Percentiles rank a stretch among this genome's conserved stretches.
phyloP scores from a whole-genome alignment of 495 filamentous ascomycete species.

The Aspergillus wentii region DNA sequence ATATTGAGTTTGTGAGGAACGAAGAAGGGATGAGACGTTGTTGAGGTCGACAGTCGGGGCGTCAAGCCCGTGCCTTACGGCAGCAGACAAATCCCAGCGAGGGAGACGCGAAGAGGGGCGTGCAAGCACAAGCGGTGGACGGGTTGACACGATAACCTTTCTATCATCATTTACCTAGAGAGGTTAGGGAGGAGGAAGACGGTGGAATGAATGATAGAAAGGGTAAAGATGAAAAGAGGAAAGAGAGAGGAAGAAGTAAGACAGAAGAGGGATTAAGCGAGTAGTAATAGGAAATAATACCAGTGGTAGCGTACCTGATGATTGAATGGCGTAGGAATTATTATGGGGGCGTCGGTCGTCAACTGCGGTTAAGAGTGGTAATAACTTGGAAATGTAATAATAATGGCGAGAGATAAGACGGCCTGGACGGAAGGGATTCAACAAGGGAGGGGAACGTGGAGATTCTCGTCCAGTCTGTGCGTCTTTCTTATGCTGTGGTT shows the following conservation, averaged over 20 bases:
- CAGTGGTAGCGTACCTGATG: neutral
- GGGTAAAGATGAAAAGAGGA: constrained; percentile 1
- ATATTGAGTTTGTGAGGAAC: constrained; percentile 14
- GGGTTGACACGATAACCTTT: constrained; percentile 14
- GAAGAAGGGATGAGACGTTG: constrained; percentile 2
- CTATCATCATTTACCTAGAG: constrained; percentile 23
- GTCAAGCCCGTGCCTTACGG: constrained; percentile 18
- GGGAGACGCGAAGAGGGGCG: constrained; percentile 30
- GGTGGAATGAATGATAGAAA: constrained; percentile 3
- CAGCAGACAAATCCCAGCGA: constrained; percentile 29
- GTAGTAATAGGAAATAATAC: neutral
- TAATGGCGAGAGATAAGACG: neutral
- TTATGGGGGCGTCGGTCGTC: too few species aligned
- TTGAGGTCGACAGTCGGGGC: neutral
- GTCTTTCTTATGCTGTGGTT: neutral
- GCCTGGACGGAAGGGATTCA: too few species aligned
- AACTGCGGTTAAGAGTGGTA: too few species aligned
- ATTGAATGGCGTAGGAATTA: neutral
- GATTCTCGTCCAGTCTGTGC: neutral
- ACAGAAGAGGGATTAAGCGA: constrained; percentile 1
- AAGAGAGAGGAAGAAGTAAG: neutral
- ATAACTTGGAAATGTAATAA: neutral
- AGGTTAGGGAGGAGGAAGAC: constrained; percentile 5
- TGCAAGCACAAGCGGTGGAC: constrained; percentile 32
- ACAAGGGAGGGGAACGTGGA: too few species aligned